Evolutionary conservation across 176 grass and related monocot genomes (phyloP).

Genomic region (Oryza officinalis): DNA sequence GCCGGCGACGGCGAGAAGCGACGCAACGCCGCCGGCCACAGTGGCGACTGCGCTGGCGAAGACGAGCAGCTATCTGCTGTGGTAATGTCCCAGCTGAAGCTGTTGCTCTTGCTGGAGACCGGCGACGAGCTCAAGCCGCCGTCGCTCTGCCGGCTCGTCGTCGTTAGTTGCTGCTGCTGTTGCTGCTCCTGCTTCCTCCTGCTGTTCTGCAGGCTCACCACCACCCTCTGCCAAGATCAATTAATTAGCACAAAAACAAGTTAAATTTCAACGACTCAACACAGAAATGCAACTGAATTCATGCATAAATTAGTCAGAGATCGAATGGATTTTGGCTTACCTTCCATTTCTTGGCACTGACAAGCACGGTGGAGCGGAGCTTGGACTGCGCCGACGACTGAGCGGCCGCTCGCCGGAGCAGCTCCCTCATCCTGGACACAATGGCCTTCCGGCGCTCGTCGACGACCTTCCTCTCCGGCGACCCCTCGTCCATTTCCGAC

Average conservation of each 20-base stretch:
- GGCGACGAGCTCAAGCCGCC: constrained; percentile 27
- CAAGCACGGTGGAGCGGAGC: neutral
- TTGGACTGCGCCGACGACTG: constrained; percentile 11
- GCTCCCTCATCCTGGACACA: constrained; percentile 18
- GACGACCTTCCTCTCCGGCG: constrained; percentile 4
- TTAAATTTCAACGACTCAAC: neutral
- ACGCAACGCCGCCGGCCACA: neutral
- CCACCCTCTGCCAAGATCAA: constrained; percentile 6
- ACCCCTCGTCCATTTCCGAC: neutral
- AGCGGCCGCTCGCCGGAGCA: neutral
- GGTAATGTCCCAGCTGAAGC: constrained; percentile 47
- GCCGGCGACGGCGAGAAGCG: neutral
- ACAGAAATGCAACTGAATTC: neutral
- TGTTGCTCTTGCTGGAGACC: constrained; percentile 35
- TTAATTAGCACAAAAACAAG: neutral
- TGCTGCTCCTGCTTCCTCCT: neutral
- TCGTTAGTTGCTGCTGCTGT: neutral
- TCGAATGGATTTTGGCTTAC: neutral
- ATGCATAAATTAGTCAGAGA: neutral
- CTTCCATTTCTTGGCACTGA: constrained; percentile 22
- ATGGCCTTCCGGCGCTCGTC: neutral
- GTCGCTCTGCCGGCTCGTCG: constrained; percentile 10
- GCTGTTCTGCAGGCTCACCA: constrained; percentile 4
- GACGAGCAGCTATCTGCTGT: neutral
- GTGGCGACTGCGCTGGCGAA: neutral